These are phyloP conservation scores for Podospora sp. DNA, from an alignment of 495 filamentous ascomycete genomes.

Conservation along the genomic window DNA sequence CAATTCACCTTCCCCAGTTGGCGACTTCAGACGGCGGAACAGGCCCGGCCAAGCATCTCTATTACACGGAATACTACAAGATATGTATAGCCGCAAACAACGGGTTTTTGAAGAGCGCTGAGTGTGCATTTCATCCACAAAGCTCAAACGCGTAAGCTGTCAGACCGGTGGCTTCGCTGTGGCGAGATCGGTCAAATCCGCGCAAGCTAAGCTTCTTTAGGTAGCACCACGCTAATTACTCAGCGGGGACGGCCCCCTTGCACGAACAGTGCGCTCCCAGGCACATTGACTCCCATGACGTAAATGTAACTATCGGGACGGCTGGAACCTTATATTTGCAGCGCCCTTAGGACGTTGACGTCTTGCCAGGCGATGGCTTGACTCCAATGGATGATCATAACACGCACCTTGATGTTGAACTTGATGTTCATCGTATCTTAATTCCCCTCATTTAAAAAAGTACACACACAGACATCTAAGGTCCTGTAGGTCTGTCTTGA, in stretches of 20 bases:
- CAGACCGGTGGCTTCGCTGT: not conserved
- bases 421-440: too few species aligned
- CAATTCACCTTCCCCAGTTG: not conserved
- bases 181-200: not conserved
- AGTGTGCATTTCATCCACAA: not conserved
- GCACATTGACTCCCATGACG: slow-evolving; percentile 9
- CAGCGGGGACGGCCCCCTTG: not conserved
- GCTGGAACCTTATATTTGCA: too few species aligned
- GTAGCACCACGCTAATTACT: slow-evolving; percentile 11
- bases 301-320: slow-evolving; percentile 13
- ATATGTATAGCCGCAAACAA: slow-evolving; percentile 1
- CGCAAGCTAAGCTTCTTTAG: slow-evolving; percentile 18
- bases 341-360: too few species aligned
- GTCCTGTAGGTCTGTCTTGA: not conserved
- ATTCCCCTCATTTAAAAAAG: not conserved
- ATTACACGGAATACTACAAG: not conserved
- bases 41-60: not conserved
- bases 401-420: not conserved
- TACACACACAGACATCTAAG: not conserved
- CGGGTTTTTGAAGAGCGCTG: not conserved
- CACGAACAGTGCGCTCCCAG: not conserved
- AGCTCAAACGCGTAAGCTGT: slow-evolving; percentile 13
- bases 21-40: not conserved
- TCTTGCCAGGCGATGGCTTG: too few species aligned
- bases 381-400: not conserved